Percentiles rank a stretch among this genome's conserved stretches.
Evolutionary conservation across 225 moss, liverwort and hornwort genomes (phyloP).

Genomic region (Physcomitrellopsis africana): DNA sequence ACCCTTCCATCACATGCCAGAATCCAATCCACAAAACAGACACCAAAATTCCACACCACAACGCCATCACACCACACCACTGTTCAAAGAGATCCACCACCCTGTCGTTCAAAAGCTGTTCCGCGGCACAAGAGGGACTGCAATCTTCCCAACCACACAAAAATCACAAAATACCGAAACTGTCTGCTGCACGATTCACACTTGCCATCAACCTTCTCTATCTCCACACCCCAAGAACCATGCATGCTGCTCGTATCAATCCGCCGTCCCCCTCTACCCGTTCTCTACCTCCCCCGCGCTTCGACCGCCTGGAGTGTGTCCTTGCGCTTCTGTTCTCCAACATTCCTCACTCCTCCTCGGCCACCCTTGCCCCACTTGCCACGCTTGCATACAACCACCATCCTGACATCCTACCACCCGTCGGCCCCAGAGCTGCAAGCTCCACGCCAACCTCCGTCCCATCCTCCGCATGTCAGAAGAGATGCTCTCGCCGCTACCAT

Average conservation of each 20-base stretch:
- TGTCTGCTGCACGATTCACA: constrained; percentile 38
- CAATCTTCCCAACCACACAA: constrained; percentile 43
- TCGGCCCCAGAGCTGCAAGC: constrained; percentile 31
- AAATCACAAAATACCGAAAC: background rate
- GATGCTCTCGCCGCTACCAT: constrained; percentile 14
- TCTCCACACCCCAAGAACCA: constrained; percentile 39
- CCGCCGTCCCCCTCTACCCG: constrained; percentile 40
- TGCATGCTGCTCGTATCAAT: constrained; percentile 32
- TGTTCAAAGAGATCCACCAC: constrained; percentile 34
- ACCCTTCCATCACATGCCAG: no score
- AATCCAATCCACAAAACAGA: no score
- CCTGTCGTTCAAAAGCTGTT: constrained; percentile 35
- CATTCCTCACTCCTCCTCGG: constrained; percentile 44
- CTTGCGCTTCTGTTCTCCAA: constrained; percentile 38
- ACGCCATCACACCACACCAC: background rate
- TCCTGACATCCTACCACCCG: constrained; percentile 42
- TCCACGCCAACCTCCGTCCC: constrained; percentile 42
- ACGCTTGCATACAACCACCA: constrained; percentile 50
- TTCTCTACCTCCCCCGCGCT: constrained; percentile 44
- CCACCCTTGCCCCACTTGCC: constrained; percentile 44
- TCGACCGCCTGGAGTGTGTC: constrained; percentile 37
- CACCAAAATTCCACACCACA: no score
- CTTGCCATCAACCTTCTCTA: constrained; percentile 42
- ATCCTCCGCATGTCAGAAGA: constrained; percentile 41
- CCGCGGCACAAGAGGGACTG: constrained; percentile 35